Evolutionary conservation across 1,139 yeast genomes (phyloP), one percentile per base, ranked within the genome.

Genomic region (Geotrichum histeridarum): DNA sequence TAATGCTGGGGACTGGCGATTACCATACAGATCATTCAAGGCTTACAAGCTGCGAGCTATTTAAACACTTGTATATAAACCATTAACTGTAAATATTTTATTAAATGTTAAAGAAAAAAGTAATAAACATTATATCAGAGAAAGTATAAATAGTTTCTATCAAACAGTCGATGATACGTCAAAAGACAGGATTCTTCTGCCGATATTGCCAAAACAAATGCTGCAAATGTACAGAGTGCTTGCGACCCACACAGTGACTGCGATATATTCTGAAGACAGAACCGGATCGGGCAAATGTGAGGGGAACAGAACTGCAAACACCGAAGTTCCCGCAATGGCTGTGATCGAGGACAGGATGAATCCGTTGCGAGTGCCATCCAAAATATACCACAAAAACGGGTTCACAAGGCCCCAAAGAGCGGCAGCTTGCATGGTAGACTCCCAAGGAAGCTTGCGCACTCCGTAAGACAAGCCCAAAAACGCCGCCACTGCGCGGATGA

Each of bases 391-490:
- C 57, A 90, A 73, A 14, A 88, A 81, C 0, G 94, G 86, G 70
- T 86, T 87, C 56, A 88, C 76, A 51, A 84, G 72, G 4, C 86
- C 78, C 89, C 95, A 87, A 6, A 85, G 79, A 46, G 81, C 74
- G 6, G 91, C 81, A 4, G 89, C 88, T 65, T 89, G 95, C 45
- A 84, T 70, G 17, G 88, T 79, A 0, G 90, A 81, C 44, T 79
- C 73, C 96, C 96, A 89, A 60, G 85, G 85, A 48, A 88, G 77
- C 62, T 85, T 85, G 59, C 94, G 79, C 46, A 90, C 79, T 22
- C 95, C 95, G 65, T 87, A 90, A 8, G 88, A 80, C 32, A 91
- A 81, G 2, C 97, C 97, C 58, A 90, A 72, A 63, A 90, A 81
- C 7, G 95, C 90, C 49, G 88, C 83, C 51, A 80, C 74, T 41